phyloP scores from a whole-genome alignment of 2,329 filamentous ascomycete species.

The Talaromyces atroroseus region DNA sequence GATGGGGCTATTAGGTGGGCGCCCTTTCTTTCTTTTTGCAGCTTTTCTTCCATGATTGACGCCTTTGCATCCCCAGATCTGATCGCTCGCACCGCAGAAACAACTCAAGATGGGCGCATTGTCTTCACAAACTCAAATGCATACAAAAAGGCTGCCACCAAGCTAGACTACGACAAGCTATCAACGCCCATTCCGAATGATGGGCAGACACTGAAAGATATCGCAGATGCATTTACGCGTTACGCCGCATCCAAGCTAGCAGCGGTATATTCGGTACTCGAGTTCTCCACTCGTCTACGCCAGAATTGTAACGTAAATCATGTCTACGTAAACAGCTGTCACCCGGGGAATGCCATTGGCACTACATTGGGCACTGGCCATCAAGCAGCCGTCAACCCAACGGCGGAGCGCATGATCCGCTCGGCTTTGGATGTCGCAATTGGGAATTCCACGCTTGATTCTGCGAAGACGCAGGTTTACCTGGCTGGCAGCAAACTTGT shows the following conservation, averaged over 20 bases:
- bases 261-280: conserved; percentile 1
- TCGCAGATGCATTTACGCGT: conserved; percentile 4
- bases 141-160: conserved; percentile 4
- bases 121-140: conserved; percentile 10
- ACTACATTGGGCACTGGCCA: conserved; percentile 6
- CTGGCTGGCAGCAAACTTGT: conserved; percentile 5
- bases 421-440: neutral
- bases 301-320: neutral
- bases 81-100: conserved; percentile 8
- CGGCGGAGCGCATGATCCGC: conserved; percentile 1
- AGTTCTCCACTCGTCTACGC: conserved; percentile 1
- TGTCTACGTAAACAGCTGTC: conserved; percentile 10
- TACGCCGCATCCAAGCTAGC: conserved; percentile 10
- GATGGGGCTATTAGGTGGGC: conserved; percentile 4
- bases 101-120: conserved; percentile 8
- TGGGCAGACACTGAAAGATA: conserved; percentile 4
- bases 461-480: conserved; percentile 11
- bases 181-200: conserved; percentile 7
- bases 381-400: conserved; percentile 7
- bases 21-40: neutral
- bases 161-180: conserved; percentile 9
- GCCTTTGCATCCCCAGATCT: neutral
- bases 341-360: conserved; percentile 9
- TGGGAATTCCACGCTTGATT: conserved; percentile 8
- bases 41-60: too few relatives aligned